Evolutionary conservation across 2,329 filamentous ascomycete genomes (phyloP).

Genomic region (Aspergillus carbonarius): DNA sequence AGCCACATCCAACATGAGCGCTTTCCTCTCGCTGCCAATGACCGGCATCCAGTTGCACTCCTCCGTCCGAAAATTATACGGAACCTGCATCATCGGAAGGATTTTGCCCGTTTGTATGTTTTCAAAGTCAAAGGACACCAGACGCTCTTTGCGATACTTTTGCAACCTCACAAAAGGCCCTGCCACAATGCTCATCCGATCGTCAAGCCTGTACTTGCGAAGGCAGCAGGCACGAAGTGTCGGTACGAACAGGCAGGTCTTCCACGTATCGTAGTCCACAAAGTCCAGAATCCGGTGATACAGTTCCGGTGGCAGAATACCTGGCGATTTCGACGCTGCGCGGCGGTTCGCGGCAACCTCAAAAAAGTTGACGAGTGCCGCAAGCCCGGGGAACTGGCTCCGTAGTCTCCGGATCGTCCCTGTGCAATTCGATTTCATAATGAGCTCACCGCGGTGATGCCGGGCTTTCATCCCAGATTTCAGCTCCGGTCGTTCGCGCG

Average conservation of each 20-base stretch:
- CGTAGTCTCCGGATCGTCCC: constrained; percentile 3
- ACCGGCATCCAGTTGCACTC: constrained; percentile 8
- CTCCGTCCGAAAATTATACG: background rate
- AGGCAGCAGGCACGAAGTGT: constrained; percentile 1
- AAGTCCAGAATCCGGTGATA: constrained; percentile 9
- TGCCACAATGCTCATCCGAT: constrained; percentile 7
- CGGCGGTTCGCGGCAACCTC: constrained; percentile 7
- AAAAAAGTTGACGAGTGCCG: constrained; percentile 11
- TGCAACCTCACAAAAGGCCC: constrained; percentile 7
- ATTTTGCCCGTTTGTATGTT: background rate
- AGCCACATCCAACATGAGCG: constrained; percentile 5
- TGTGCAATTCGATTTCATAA: constrained; percentile 1
- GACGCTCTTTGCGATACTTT: background rate
- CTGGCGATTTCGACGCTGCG: constrained; percentile 7
- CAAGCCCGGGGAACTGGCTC: constrained; percentile 8
- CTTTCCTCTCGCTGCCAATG: constrained; percentile 4
- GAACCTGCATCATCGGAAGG: background rate
- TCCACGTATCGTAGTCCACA: constrained; percentile 11
- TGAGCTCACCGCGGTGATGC: background rate
- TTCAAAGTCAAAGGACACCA: constrained; percentile 3
- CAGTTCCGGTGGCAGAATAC: constrained; percentile 1
- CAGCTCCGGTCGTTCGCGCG: constrained; percentile 3
- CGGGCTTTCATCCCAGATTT: constrained; percentile 5
- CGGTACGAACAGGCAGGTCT: constrained; percentile 1
- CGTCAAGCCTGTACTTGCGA: constrained; percentile 8